phyloP scores from a whole-genome alignment of 2,329 filamentous ascomycete genomes.

The Lithohypha guttulata region DNA sequence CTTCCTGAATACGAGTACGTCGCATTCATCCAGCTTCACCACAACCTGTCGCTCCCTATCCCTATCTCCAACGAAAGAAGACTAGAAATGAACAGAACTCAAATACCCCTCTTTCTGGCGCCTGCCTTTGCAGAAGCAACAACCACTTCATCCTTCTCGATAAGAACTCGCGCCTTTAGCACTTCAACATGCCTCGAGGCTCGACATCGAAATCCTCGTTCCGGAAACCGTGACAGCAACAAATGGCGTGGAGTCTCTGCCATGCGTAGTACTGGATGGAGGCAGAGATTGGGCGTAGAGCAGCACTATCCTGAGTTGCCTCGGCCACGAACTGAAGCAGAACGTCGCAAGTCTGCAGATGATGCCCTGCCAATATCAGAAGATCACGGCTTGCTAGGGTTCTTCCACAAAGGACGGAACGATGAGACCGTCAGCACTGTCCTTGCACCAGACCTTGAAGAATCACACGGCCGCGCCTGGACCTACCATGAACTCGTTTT shows the following conservation, averaged over 20 bases:
- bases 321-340: slow-evolving; percentile 61
- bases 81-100: neutral
- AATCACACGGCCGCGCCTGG: slow-evolving; percentile 71
- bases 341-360: slow-evolving; percentile 41
- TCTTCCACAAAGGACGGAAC: slow-evolving; percentile 65
- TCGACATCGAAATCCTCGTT: slow-evolving; percentile 29
- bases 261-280: slow-evolving; percentile 64
- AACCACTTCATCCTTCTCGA: slow-evolving; percentile 9
- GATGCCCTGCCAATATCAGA: slow-evolving; percentile 60
- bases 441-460: slow-evolving; percentile 59
- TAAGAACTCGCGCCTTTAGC: slow-evolving; percentile 18
- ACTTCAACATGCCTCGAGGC: slow-evolving; percentile 27
- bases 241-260: slow-evolving; percentile 70
- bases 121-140: slow-evolving; percentile 24
- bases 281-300: slow-evolving; percentile 62
- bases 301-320: slow-evolving; percentile 40
- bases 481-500: slow-evolving; percentile 69
- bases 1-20: no score
- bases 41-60: no score
- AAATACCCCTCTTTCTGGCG: slow-evolving; percentile 32
- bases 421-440: no score
- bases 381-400: slow-evolving; percentile 82
- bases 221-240: slow-evolving; percentile 59
- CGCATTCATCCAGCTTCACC: no score
- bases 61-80: no score